Percentiles rank a stretch among this genome's conserved stretches.
Conservation (phyloP, 371 early-diverging fungal species). For the Rhizopus arrhizus region DNA sequence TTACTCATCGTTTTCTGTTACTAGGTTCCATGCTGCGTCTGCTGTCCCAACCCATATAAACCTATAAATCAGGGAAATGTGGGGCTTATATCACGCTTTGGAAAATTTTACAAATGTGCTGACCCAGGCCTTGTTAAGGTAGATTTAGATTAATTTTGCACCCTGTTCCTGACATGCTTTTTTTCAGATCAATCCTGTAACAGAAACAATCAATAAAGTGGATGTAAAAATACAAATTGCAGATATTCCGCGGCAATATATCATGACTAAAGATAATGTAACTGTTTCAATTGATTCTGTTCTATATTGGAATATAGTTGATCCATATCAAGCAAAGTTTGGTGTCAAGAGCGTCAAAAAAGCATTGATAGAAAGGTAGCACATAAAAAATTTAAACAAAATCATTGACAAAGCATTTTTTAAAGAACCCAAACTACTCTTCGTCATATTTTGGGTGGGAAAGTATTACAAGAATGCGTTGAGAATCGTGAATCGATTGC, state of each 20-base stretch:
- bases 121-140: slow-evolving; percentile 86
- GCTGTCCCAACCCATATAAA: slow-evolving; percentile 81
- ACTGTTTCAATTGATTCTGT: slow-evolving; percentile 81
- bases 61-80: slow-evolving; percentile 71
- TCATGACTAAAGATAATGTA: slow-evolving; percentile 92
- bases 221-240: slow-evolving; percentile 81
- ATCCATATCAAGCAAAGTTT: slow-evolving; percentile 81
- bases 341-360: slow-evolving; percentile 71
- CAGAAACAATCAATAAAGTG: slow-evolving; percentile 66
- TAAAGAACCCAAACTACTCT: slow-evolving; percentile 73
- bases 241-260: slow-evolving; percentile 71
- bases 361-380: slow-evolving; percentile 76
- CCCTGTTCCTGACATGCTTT: too few species aligned
- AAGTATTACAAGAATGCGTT: slow-evolving; percentile 71
- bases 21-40: slow-evolving; percentile 45
- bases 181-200: slow-evolving; percentile 63
- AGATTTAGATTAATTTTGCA: not conserved
- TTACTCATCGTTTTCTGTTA: not conserved
- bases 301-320: slow-evolving; percentile 80
- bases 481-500: slow-evolving; percentile 89
- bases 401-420: slow-evolving; percentile 55
- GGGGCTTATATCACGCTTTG: slow-evolving; percentile 79
- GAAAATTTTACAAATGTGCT: slow-evolving; percentile 83
- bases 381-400: not conserved
- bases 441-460: slow-evolving; percentile 71